Evolutionary conservation across 2,329 filamentous ascomycete species (phyloP).

Genomic region (Madurella fahalii): DNA sequence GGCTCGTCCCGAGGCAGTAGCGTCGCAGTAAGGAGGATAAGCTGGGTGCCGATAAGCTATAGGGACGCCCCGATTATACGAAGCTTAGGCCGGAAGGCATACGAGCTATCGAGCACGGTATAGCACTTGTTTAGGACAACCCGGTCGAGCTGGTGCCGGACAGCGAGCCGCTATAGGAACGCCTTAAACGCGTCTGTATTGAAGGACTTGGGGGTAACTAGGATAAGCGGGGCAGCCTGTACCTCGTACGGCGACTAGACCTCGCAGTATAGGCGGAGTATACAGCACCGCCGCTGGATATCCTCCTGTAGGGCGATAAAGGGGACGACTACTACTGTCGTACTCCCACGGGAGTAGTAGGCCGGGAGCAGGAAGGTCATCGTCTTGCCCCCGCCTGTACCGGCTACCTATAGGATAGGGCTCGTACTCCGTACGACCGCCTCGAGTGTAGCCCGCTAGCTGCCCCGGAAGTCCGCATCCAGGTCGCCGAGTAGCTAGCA

Average conservation of each 20-base stretch:
- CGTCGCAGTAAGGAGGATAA: slow-evolving; percentile 4
- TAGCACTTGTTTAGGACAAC: slow-evolving; percentile 6
- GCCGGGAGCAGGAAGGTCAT: slow-evolving; percentile 22
- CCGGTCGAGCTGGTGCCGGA: slow-evolving; percentile 4
- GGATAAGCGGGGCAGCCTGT: too few relatives aligned
- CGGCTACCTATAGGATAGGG: slow-evolving; percentile 14
- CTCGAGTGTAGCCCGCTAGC: slow-evolving; percentile 12
- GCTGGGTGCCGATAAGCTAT: background rate
- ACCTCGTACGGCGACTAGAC: background rate
- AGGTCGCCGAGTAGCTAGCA: slow-evolving; percentile 12
- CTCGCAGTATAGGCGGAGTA: background rate
- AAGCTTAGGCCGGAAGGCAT: background rate
- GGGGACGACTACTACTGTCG: slow-evolving; percentile 5
- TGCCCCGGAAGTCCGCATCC: slow-evolving; percentile 1
- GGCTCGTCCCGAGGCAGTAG: background rate
- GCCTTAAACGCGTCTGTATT: background rate
- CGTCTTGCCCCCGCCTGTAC: slow-evolving; percentile 20
- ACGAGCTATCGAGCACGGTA: slow-evolving; percentile 6
- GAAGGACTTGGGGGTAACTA: background rate
- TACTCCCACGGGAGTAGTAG: background rate
- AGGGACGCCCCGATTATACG: background rate
- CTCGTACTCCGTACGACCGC: slow-evolving; percentile 7
- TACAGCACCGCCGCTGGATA: background rate
- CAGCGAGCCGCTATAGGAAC: slow-evolving; percentile 3
- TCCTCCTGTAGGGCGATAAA: slow-evolving; percentile 1